A percentile compares a stretch with the other conserved stretches of the same genome.
Evolutionary conservation across 805 yeast genomes (phyloP).

Genomic region (Cyberlindnera bimundalis): DNA sequence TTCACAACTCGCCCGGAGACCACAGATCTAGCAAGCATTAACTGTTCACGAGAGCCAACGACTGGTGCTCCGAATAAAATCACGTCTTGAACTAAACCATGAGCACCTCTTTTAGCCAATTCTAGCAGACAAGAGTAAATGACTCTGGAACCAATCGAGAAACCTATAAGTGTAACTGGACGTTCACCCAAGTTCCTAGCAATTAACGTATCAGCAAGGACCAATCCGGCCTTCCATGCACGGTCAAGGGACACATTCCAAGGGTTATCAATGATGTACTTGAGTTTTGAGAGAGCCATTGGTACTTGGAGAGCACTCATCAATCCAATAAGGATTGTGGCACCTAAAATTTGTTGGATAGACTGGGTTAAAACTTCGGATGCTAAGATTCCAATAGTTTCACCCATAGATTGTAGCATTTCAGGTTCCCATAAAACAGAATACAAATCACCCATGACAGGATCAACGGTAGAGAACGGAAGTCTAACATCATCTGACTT

Average conservation of each 20-base stretch:
- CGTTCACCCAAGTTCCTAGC: constrained; percentile 87
- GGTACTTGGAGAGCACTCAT: constrained; percentile 94
- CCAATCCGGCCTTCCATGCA: constrained; percentile 94
- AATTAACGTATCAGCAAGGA: constrained; percentile 86
- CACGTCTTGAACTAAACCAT: constrained; percentile 86
- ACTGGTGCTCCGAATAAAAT: constrained; percentile 85
- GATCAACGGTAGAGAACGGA: constrained; percentile 95
- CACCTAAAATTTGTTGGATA: constrained; percentile 92
- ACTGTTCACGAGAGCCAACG: constrained; percentile 72
- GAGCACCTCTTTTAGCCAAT: constrained; percentile 79
- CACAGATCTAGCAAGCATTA: constrained; percentile 74
- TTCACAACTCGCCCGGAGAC: constrained; percentile 88
- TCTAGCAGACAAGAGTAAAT: constrained; percentile 87
- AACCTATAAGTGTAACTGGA: constrained; percentile 90
- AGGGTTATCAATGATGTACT: constrained; percentile 90
- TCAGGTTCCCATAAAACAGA: constrained; percentile 98
- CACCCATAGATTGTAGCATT: constrained; percentile 93
- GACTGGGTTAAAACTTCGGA: constrained; percentile 91
- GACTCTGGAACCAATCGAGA: constrained; percentile 88
- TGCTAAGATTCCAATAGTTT: constrained; percentile 89
- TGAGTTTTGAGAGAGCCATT: constrained; percentile 82
- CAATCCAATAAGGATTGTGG: constrained; percentile 80
- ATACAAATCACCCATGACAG: constrained; percentile 94
- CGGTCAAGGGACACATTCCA: constrained; percentile 97
- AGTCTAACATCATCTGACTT: constrained; percentile 91